Conservation (phyloP, 2,329 filamentous ascomycete genomes). For the Ambrosiella xylebori region DNA sequence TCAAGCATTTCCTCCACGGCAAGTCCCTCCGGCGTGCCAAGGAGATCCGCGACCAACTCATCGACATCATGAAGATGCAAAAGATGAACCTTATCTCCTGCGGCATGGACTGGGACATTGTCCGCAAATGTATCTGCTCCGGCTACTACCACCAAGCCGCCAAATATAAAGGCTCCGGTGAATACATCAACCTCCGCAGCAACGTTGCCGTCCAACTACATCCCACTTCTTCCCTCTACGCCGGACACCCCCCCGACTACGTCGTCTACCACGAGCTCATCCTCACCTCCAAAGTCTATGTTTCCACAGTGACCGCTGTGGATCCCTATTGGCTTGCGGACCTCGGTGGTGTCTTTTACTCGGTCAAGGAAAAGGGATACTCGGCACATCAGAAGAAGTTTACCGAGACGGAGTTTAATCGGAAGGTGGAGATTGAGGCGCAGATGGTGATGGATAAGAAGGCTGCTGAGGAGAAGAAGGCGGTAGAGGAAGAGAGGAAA, state of each 20-base stretch:
- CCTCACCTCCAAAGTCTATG: constrained; percentile 91
- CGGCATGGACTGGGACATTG: constrained; percentile 91
- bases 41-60: constrained; percentile 83
- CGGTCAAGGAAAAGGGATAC: constrained; percentile 93
- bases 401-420: constrained; percentile 81
- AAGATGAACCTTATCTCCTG: constrained; percentile 78
- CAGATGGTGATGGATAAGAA: constrained; percentile 80
- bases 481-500: constrained; percentile 33
- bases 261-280: constrained; percentile 97
- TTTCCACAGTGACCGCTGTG: constrained; percentile 89
- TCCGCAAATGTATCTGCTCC: constrained; percentile 90
- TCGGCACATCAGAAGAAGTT: constrained; percentile 71
- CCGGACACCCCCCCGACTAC: constrained; percentile 89
- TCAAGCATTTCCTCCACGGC: constrained; percentile 83
- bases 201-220: constrained; percentile 89
- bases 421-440: constrained; percentile 80
- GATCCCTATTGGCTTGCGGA: constrained; percentile 97
- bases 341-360: constrained; percentile 92
- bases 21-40: constrained; percentile 82
- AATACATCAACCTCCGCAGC: constrained; percentile 92
- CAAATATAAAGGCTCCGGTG: constrained; percentile 86
- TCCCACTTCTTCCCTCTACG: constrained; percentile 84
- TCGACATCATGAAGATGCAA: constrained; percentile 83
- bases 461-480: constrained; percentile 39
- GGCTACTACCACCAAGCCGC: constrained; percentile 98